phyloP scores from a whole-genome alignment of 2,329 filamentous ascomycete species.

The Tricladium varicosporioides region DNA sequence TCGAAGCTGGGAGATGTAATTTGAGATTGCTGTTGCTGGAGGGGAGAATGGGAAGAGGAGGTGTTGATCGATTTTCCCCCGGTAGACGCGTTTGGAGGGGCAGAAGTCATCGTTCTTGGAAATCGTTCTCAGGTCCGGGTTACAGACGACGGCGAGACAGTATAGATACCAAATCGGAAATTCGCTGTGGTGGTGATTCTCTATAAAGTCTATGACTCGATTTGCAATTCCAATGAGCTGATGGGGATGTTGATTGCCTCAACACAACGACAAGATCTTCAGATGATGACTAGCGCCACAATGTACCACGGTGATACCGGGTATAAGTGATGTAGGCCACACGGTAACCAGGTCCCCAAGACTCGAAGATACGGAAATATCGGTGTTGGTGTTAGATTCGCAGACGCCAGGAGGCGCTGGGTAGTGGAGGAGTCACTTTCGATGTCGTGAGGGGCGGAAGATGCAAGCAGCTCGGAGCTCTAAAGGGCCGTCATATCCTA shows the following conservation, averaged over 20 bases:
- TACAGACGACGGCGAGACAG: background rate
- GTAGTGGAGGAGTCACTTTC: slow-evolving; percentile 1
- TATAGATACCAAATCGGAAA: background rate
- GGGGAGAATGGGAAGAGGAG: slow-evolving; percentile 29
- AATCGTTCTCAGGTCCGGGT: background rate
- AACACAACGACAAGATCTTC: too few species aligned
- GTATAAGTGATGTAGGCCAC: too few species aligned
- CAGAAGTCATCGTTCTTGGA: slow-evolving; percentile 32
- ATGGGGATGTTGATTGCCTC: too few species aligned
- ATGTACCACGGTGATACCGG: too few species aligned
- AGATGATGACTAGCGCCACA: too few species aligned
- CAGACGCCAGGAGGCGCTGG: slow-evolving; percentile 8
- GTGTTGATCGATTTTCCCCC: slow-evolving; percentile 33
- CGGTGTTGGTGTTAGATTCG: background rate
- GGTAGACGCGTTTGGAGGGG: slow-evolving; percentile 28
- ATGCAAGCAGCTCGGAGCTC: background rate
- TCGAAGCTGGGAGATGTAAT: slow-evolving; percentile 30
- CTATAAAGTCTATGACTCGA: background rate
- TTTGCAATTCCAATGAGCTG: too few species aligned
- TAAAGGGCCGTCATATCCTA: background rate
- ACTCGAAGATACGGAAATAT: slow-evolving; percentile 7
- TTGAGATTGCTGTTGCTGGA: slow-evolving; percentile 30
- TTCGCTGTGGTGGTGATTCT: background rate
- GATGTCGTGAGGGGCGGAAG: slow-evolving; percentile 2
- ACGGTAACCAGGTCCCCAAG: background rate